These are phyloP conservation scores for Pecoramyces ruminantium DNA, from an alignment of 192 early-diverging fungal species.

Conservation along the genomic window DNA sequence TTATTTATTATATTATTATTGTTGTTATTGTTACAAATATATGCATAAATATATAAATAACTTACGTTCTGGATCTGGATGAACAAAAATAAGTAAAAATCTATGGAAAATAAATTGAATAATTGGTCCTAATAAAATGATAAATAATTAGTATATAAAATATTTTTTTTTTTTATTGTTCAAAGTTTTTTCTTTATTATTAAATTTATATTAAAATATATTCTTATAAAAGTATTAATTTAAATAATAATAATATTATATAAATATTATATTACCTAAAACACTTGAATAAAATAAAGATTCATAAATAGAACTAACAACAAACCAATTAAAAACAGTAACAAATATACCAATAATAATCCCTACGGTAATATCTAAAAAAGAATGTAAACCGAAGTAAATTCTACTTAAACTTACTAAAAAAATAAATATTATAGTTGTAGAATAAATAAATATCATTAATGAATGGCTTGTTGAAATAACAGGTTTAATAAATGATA, in stretches of 20 bases:
- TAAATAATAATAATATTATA: not conserved
- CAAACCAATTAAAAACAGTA: conserved; percentile 34
- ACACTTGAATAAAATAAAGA: not conserved
- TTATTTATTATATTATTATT: too few species aligned
- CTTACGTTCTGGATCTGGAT: not conserved
- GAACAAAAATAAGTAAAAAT: not conserved
- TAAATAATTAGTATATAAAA: too few species aligned
- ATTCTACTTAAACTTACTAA: conserved; percentile 57
- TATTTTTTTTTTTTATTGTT: too few species aligned
- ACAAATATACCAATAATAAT: conserved; percentile 38
- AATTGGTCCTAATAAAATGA: not conserved
- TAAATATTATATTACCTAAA: not conserved
- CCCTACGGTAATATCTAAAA: conserved; percentile 61
- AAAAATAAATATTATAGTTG: conserved; percentile 26
- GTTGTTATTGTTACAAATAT: too few species aligned
- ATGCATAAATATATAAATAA: not conserved
- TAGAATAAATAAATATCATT: conserved; percentile 21
- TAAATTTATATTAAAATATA: too few species aligned
- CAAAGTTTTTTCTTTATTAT: too few species aligned
- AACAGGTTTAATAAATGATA: conserved; percentile 15
- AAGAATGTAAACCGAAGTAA: conserved; percentile 76
- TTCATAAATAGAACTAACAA: not conserved
- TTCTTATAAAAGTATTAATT: too few species aligned
- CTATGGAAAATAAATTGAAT: not conserved
- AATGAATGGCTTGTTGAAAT: conserved; percentile 1